Percentiles rank a stretch among this genome's conserved stretches.
These are phyloP conservation scores for Trichoderma oligosporum DNA, from an alignment of 2,329 filamentous ascomycete genomes.

Conservation along the genomic window DNA sequence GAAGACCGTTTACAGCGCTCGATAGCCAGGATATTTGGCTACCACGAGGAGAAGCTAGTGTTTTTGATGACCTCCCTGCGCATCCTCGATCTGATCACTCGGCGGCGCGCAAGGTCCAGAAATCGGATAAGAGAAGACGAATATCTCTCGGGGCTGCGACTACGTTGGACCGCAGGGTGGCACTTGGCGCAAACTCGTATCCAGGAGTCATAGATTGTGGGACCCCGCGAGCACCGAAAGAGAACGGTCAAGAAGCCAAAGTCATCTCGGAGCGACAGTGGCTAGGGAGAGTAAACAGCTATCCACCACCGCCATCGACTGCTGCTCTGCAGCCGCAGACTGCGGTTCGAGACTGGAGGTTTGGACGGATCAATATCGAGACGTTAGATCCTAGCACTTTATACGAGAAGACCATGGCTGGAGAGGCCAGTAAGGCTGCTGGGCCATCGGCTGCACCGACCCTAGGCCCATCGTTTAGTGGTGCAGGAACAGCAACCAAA, in stretches of 20 bases:
- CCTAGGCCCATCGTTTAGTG: conserved; percentile 52
- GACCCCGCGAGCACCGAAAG: conserved; percentile 34
- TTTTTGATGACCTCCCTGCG: conserved; percentile 55
- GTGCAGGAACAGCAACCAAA: conserved; percentile 73
- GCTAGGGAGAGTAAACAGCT: conserved; percentile 39
- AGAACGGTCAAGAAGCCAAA: conserved; percentile 36
- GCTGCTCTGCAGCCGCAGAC: conserved; percentile 46
- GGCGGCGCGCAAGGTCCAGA: not conserved
- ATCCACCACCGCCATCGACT: conserved; percentile 41
- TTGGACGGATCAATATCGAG: conserved; percentile 73
- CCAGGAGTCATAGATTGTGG: conserved; percentile 50
- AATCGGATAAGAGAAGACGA: conserved; percentile 16
- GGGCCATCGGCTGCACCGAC: conserved; percentile 49
- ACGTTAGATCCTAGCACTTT: conserved; percentile 64
- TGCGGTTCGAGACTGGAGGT: conserved; percentile 70
- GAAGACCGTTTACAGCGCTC: conserved; percentile 16
- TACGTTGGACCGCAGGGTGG: not conserved
- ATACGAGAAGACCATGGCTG: conserved; percentile 32
- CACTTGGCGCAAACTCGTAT: conserved; percentile 20
- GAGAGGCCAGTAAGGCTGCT: conserved; percentile 39
- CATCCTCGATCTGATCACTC: conserved; percentile 38
- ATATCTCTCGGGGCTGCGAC: conserved; percentile 18
- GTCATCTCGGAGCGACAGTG: conserved; percentile 40
- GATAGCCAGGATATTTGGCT: conserved; percentile 43
- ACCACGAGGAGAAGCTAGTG: conserved; percentile 44